Evolutionary conservation across 768 basidiomycete species (phyloP).

Genomic region (Flagelloscypha sp.): DNA sequence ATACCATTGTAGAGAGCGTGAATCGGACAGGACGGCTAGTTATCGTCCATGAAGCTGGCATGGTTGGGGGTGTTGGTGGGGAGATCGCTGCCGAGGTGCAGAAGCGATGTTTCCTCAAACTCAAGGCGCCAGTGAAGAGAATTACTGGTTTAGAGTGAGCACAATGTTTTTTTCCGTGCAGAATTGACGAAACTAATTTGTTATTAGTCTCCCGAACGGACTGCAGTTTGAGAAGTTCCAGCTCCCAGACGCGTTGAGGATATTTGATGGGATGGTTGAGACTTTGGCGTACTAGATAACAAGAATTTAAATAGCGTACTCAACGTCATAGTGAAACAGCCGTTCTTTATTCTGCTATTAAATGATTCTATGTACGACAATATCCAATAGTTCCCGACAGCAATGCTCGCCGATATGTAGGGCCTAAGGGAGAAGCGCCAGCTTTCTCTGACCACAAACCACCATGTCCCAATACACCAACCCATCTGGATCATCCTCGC

Average conservation of each 20-base stretch:
- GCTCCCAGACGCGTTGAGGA: slow-evolving; percentile 78
- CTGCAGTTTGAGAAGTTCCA: slow-evolving; percentile 89
- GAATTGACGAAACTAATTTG: slow-evolving; percentile 2
- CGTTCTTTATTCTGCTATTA: too few species aligned
- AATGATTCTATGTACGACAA: too few species aligned
- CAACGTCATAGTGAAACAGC: too few species aligned
- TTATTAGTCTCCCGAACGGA: slow-evolving; percentile 52
- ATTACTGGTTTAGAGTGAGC: slow-evolving; percentile 95
- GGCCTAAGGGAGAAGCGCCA: too few species aligned
- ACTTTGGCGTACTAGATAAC: slow-evolving; percentile 57
- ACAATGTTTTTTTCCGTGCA: slow-evolving; percentile 3
- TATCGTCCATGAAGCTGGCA: slow-evolving; percentile 87
- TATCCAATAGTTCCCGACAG: too few species aligned
- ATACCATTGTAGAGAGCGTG: slow-evolving; percentile 75
- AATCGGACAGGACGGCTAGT: slow-evolving; percentile 77
- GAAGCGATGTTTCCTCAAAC: slow-evolving; percentile 78
- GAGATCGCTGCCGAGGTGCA: slow-evolving; percentile 91
- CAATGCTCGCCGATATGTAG: too few species aligned
- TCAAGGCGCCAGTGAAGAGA: slow-evolving; percentile 81
- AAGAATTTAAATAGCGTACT: neutral
- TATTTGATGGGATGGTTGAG: slow-evolving; percentile 78
- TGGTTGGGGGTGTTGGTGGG: slow-evolving; percentile 80
- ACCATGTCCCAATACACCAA: too few species aligned
- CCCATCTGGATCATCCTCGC: too few species aligned
- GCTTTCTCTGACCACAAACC: too few species aligned